Base-by-base conservation (phyloP, 352 stramenopile species). In the Globisporangium rhizosaccharum region DNA sequence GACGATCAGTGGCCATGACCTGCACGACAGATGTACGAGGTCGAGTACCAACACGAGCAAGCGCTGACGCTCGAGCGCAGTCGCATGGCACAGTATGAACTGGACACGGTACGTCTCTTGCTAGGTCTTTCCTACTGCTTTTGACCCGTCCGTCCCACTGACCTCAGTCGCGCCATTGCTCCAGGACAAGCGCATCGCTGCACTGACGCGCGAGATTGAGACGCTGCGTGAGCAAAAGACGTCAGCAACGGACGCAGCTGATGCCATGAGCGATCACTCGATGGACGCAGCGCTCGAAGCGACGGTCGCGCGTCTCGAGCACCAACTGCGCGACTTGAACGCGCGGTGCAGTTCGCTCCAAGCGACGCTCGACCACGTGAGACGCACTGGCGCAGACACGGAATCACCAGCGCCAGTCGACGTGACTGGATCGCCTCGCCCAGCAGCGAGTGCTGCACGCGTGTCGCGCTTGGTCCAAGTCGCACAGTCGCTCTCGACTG, bases 1-100 rank as follows among this genome's bases (percentile, higher is more conserved):
- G 9, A 47, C 41, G 20, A 30, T 18, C 41, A 14, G 5, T 46
- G 9, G 17, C n/a, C 8, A 58, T 57, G 63, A 15, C 53, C 23
- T 23, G 39, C 39, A 3, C 39, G 59, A 2, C 63, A 75, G 47
- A 52, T 73, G 47, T 68, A 73, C 44, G 66, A 56, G 14, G 37
- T 59, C 3, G 59, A 65, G 46, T 65, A 51, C 23, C 45, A 18
- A 1, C 52, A 52, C 15, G 26, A 17, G 1, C 59, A 65, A 7
- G 58, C 53, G 23, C 28, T 60, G 28, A 11, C 52, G 9, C 42
- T 36, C 9, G 56, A 25, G 7, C 56, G 49, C 11, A 37, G 26
- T 28, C 30, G 57, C n/a, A 45, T 56, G 25, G 56, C 41, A 11
- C 51, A 58, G 45, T 17, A 55, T 5, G 26, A 44, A 17, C 8